Evolutionary conservation across 768 basidiomycete species (phyloP).

Genomic region (Hericium alpestre): DNA sequence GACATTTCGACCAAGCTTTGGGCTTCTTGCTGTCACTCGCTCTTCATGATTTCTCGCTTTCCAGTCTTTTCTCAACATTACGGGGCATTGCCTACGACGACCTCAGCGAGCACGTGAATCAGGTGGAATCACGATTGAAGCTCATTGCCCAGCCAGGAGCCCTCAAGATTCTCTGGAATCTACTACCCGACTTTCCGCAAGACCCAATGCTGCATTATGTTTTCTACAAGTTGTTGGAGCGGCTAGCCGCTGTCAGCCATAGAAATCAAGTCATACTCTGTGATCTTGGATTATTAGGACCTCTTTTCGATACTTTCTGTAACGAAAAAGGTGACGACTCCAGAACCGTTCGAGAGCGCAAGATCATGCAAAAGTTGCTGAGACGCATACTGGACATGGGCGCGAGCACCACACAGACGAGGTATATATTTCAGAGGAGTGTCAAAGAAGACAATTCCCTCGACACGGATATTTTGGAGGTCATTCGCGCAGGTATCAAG

Average conservation of each 20-base stretch:
- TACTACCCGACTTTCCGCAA: slow-evolving; percentile 25
- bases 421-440: slow-evolving; percentile 49
- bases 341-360: slow-evolving; percentile 38
- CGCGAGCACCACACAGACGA: slow-evolving; percentile 51
- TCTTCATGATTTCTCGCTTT: slow-evolving; percentile 50
- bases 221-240: slow-evolving; percentile 52
- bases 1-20: slow-evolving; percentile 43
- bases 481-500: slow-evolving; percentile 61
- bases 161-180: slow-evolving; percentile 47
- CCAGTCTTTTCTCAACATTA: slow-evolving; percentile 43
- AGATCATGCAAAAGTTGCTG: slow-evolving; percentile 50
- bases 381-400: slow-evolving; percentile 69
- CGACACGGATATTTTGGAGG: slow-evolving; percentile 56
- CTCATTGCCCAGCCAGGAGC: slow-evolving; percentile 51
- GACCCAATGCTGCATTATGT: slow-evolving; percentile 38
- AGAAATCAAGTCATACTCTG: slow-evolving; percentile 62
- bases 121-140: slow-evolving; percentile 29
- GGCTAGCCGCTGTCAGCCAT: slow-evolving; percentile 49
- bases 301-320: slow-evolving; percentile 41
- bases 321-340: slow-evolving; percentile 14
- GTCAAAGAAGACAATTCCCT: slow-evolving; percentile 39
- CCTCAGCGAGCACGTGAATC: slow-evolving; percentile 32
- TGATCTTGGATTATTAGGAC: slow-evolving; percentile 42
- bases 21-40: slow-evolving; percentile 63
- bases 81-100: slow-evolving; percentile 31